A percentile compares a stretch with the other conserved stretches of the same genome.
phyloP scores from a whole-genome alignment of 768 basidiomycete species.

The Kwoniella pini region DNA sequence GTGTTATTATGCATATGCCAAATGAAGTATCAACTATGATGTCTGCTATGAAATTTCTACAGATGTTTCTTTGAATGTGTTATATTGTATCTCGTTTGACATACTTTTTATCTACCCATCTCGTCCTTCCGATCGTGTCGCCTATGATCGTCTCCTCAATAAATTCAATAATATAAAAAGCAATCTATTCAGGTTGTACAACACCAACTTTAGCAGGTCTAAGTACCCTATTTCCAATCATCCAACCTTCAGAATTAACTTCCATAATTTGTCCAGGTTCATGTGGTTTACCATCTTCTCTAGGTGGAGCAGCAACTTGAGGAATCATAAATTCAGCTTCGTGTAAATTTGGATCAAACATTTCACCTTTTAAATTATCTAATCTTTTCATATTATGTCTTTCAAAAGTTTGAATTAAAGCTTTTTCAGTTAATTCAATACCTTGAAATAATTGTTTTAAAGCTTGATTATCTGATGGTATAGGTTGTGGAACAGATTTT shows the following conservation, averaged over 20 bases:
- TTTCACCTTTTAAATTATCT: slow-evolving; percentile 79
- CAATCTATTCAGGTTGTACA: slow-evolving; percentile 61
- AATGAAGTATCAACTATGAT: too few species aligned
- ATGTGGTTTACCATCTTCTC: slow-evolving; percentile 59
- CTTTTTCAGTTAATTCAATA: slow-evolving; percentile 87
- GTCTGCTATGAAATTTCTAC: neutral
- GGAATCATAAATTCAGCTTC: slow-evolving; percentile 95
- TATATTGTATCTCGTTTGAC: too few species aligned
- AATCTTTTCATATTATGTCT: slow-evolving; percentile 89
- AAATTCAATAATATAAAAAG: too few species aligned
- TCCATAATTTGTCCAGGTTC: slow-evolving; percentile 81
- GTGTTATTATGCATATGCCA: too few species aligned
- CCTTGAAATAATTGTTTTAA: slow-evolving; percentile 70
- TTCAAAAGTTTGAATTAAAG: slow-evolving; percentile 83
- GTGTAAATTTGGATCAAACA: slow-evolving; percentile 91
- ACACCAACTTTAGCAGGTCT: slow-evolving; percentile 97
- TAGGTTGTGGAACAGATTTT: slow-evolving; percentile 51
- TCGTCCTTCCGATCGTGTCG: too few species aligned
- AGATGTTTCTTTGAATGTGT: neutral
- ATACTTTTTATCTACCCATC: too few species aligned
- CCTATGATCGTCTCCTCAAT: too few species aligned
- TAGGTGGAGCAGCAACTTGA: slow-evolving; percentile 64
- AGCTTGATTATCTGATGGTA: slow-evolving; percentile 43
- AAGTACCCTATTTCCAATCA: slow-evolving; percentile 88
- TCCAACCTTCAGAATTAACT: slow-evolving; percentile 87